phyloP scores from a whole-genome alignment of 768 basidiomycete genomes.

The Auricularia sp. region DNA sequence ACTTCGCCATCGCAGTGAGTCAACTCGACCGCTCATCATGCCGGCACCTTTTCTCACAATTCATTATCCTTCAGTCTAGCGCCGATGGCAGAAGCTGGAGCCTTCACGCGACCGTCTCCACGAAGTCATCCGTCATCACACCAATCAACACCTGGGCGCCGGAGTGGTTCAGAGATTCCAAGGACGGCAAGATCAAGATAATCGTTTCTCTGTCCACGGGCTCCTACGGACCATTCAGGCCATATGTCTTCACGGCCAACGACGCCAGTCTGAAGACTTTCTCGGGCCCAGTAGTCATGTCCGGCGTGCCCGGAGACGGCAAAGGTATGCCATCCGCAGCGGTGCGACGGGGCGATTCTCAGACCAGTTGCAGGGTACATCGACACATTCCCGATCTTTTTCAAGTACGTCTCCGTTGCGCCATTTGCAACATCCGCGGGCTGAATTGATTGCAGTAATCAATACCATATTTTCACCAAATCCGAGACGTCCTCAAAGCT shows the following conservation, averaged over 20 bases:
- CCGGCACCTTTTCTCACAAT: no score
- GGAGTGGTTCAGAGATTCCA: background rate
- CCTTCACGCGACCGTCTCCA: background rate
- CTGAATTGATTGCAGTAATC: background rate
- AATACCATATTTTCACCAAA: conserved; percentile 1
- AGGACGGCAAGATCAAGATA: conserved; percentile 2
- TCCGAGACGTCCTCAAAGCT: background rate
- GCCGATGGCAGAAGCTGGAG: background rate
- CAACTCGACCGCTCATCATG: no score
- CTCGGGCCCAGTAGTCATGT: background rate
- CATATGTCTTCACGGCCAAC: background rate
- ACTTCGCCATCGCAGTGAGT: background rate
- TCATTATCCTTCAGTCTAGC: background rate
- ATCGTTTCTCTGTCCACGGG: background rate
- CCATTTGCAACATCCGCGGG: background rate
- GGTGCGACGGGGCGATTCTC: background rate
- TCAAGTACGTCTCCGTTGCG: background rate
- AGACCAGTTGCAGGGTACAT: background rate
- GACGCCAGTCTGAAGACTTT: background rate
- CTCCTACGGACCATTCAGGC: background rate
- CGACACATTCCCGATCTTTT: background rate
- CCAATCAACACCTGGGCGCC: conserved; percentile 1
- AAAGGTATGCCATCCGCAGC: background rate
- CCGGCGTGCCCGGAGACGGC: background rate
- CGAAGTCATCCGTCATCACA: background rate